A percentile compares a stretch with the other conserved stretches of the same genome.
These are phyloP conservation scores for Globisporangium cylindrosporum DNA, from an alignment of 352 stramenopile genomes.

Conservation along the genomic window DNA sequence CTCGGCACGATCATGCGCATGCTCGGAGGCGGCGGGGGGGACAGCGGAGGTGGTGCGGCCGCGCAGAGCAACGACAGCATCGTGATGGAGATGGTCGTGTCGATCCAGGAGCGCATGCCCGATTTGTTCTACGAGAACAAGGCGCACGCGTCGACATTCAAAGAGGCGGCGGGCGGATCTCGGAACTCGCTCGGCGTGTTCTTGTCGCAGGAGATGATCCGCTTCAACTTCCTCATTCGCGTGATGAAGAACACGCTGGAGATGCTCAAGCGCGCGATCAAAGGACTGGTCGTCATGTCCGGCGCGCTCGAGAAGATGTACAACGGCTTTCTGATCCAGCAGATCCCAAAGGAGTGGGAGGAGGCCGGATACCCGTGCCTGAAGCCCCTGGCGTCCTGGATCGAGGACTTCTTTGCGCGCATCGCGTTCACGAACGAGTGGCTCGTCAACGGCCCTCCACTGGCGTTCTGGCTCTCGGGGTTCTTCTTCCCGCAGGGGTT, in stretches of 20 bases:
- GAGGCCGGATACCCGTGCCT: constrained; percentile 89
- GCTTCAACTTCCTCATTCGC: constrained; percentile 86
- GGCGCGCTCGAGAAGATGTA: constrained; percentile 90
- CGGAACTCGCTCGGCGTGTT: constrained; percentile 94
- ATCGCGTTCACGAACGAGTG: constrained; percentile 84
- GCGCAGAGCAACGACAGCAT: constrained; percentile 68
- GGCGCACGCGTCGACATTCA: constrained; percentile 81
- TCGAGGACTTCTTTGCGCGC: constrained; percentile 90
- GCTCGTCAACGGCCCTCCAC: constrained; percentile 77
- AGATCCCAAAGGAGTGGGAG: constrained; percentile 87
- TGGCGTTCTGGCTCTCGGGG: constrained; percentile 89
- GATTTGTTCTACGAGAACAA: constrained; percentile 56
- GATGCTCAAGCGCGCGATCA: constrained; percentile 88
- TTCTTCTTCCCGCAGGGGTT: constrained; percentile 97
- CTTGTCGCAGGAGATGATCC: constrained; percentile 87
- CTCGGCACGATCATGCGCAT: constrained; percentile 73
- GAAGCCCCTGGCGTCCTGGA: constrained; percentile 91
- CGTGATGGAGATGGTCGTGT: constrained; percentile 84
- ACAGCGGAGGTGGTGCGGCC: constrained; percentile 33
- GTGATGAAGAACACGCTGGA: constrained; percentile 86
- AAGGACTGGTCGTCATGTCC: constrained; percentile 90
- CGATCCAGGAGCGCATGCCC: constrained; percentile 79
- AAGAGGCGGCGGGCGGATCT: constrained; percentile 70
- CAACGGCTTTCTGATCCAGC: constrained; percentile 89
- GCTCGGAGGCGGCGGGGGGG: constrained; percentile 54